These are phyloP conservation scores for Eutypella sp. DNA, from an alignment of 2,329 filamentous ascomycete genomes.

Conservation along the genomic window DNA sequence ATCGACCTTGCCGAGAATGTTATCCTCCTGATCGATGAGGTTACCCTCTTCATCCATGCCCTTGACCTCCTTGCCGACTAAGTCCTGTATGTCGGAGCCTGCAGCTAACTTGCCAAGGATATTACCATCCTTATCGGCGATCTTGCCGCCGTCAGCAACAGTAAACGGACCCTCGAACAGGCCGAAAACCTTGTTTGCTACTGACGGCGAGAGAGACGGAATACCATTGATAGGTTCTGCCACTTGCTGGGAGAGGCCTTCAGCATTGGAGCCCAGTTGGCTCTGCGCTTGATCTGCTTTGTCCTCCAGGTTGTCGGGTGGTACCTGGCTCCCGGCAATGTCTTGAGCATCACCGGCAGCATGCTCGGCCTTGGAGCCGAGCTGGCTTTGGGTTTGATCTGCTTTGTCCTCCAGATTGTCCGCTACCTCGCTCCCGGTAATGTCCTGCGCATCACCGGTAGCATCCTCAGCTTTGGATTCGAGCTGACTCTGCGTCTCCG, in stretches of 20 bases:
- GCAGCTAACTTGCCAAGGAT: slow-evolving; percentile 43
- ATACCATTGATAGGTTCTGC: slow-evolving; percentile 29
- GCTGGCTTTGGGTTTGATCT: background rate
- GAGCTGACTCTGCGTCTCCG: slow-evolving; percentile 1
- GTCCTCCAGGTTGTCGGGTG: slow-evolving; percentile 12
- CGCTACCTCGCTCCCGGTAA: slow-evolving; percentile 7
- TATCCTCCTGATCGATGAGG: slow-evolving; percentile 59
- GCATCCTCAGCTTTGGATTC: slow-evolving; percentile 22
- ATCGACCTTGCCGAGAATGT: slow-evolving; percentile 57
- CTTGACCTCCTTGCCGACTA: slow-evolving; percentile 59
- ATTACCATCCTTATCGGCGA: slow-evolving; percentile 53
- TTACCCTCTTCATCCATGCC: slow-evolving; percentile 62
- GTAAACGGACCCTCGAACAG: slow-evolving; percentile 45
- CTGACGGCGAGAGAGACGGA: slow-evolving; percentile 37
- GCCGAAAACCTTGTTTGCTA: slow-evolving; percentile 35
- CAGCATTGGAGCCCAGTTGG: slow-evolving; percentile 12
- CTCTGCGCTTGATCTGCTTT: slow-evolving; percentile 1
- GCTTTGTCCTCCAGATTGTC: slow-evolving; percentile 11
- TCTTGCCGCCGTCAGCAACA: slow-evolving; percentile 50
- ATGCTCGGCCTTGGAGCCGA: slow-evolving; percentile 21
- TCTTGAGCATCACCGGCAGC: slow-evolving; percentile 13
- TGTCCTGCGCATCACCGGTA: slow-evolving; percentile 11
- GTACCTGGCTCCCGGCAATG: slow-evolving; percentile 6
- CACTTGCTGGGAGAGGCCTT: slow-evolving; percentile 14
- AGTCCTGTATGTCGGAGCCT: slow-evolving; percentile 26